Base-by-base conservation (phyloP, 805 yeast species). In the Pichia nakasei region DNA sequence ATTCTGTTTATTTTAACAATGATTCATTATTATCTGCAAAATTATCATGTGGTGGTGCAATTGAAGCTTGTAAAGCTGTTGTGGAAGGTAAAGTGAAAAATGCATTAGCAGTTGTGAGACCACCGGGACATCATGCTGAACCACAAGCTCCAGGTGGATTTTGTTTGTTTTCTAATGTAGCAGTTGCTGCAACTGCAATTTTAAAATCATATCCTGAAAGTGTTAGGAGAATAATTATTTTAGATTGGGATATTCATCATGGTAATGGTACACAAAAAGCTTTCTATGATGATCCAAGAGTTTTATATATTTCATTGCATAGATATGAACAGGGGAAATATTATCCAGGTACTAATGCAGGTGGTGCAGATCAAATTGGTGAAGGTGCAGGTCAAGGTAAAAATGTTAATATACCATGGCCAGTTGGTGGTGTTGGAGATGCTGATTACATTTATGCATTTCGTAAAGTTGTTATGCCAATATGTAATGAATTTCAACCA, bases 111-210 rank as follows among this genome's bases (percentile, higher is more conserved):
- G 85, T 93, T 8, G 96, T 93, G 15, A 77, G 99, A 52, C 99
- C 99, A 2, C 99, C 99, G 0, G 99, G 99, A 7, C 99, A 93
- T 66, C 99, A 93, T 59, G 97, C 98, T 1, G 99, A 94, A 58
- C 98, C 99, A 2, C 93, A 86, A 52, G 70, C 88, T 15, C 95
- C 98, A 0, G 97, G 96, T 39, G 99, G 99, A 13, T 93, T 93
- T 60, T 93, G 98, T 66, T 68, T 93, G 38, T 93, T 93, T 59
- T 84, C 95, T 48, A 93, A 93, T 58, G 99, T 93, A 21, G 96
- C 97, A 0, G 96, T 93, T 18, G 97, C 98, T 2, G 95, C 97
- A 17, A 84, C 84, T 56, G 79, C 82, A 47, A 82, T 89, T 50
- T 66, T 93, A 45, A 80, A 80, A 52, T 71, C 75, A 45, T 91